Evolutionary conservation across 2,329 filamentous ascomycete genomes (phyloP).

Genomic region (Zopfia rhizophila): DNA sequence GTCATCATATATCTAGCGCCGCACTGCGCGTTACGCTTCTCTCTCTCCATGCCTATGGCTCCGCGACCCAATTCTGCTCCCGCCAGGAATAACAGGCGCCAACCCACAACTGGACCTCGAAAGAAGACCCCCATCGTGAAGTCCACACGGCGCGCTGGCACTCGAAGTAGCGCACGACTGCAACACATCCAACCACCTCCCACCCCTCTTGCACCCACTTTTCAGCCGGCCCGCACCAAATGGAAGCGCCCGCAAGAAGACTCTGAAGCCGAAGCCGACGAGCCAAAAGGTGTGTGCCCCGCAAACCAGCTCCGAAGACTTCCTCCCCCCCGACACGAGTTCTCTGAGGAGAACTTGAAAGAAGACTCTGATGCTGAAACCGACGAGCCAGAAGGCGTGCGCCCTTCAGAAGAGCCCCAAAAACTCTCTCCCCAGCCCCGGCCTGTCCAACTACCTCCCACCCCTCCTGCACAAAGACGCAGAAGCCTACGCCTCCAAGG

Average conservation of each 20-base stretch:
- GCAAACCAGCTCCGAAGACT: conserved; percentile 10
- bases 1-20: conserved; percentile 13
- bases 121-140: conserved; percentile 14
- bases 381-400: conserved; percentile 16
- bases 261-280: conserved; percentile 15
- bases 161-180: conserved; percentile 17
- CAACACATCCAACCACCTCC: conserved; percentile 9
- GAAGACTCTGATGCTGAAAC: conserved; percentile 23
- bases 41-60: conserved; percentile 16
- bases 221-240: conserved; percentile 15
- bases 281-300: conserved; percentile 17
- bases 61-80: conserved; percentile 19
- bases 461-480: conserved; percentile 13
- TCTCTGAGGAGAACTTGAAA: conserved; percentile 17
- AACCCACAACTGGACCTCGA: conserved; percentile 9
- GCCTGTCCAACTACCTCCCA: conserved; percentile 11
- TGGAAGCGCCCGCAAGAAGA: conserved; percentile 18
- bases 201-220: conserved; percentile 6
- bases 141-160: conserved; percentile 13
- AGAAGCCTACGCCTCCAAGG: conserved; percentile 16
- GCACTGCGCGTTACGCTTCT: conserved; percentile 20
- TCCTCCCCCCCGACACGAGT: conserved; percentile 5
- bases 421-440: conserved; percentile 8
- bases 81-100: conserved; percentile 17
- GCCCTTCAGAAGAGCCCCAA: conserved; percentile 14